Evolutionary conservation across 345 rosid species (phyloP), one percentile per base, ranked within the genome.

Genomic region (Ricinus communis): DNA sequence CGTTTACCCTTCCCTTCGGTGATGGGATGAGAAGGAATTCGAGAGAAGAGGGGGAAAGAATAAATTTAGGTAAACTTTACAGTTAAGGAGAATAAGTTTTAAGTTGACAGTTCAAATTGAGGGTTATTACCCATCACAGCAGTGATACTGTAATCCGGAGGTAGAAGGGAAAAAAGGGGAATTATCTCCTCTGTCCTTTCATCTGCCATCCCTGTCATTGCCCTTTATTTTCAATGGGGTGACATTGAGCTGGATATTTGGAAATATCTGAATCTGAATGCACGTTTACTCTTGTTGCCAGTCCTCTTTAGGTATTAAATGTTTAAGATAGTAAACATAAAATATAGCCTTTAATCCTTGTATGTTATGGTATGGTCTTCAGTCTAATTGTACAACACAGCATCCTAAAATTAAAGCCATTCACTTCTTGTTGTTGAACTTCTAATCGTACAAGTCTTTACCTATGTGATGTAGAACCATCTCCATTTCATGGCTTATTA

Each of bases 371-470:
- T 38, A 38, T 38, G 11, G 47, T 43, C 47, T 43, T 12, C 13
- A 4, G 1, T 3, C 47, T 56, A 56, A 5, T n/a, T n/a, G n/a
- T n/a, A n/a, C n/a, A n/a, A n/a, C n/a, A n/a, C n/a, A n/a, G n/a
- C n/a, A n/a, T n/a, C n/a, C 12, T 56, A 7, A 1, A 24, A 10
- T 30, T 33, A 56, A 24, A 25, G 25, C 18, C 33, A 11, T 27
- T 56, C 58, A 27, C 61, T 56, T 53, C 33, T 56, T 56, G 33
- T 56, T 56, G 30, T 11, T 24, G 63, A 5, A 59, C 38, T 57
- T 58, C 14, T 15, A 11, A 43, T 43, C 12, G 38, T 33, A 43
- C 14, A 43, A 43, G 47, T 1, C 47, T 43, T 43, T 1, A 43
- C 47, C 47, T 43, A 12, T 43, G 4, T 43, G 47, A 43, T 43